Evolutionary conservation across 2,329 filamentous ascomycete genomes (phyloP).

Genomic region (Colletotrichum musae): DNA sequence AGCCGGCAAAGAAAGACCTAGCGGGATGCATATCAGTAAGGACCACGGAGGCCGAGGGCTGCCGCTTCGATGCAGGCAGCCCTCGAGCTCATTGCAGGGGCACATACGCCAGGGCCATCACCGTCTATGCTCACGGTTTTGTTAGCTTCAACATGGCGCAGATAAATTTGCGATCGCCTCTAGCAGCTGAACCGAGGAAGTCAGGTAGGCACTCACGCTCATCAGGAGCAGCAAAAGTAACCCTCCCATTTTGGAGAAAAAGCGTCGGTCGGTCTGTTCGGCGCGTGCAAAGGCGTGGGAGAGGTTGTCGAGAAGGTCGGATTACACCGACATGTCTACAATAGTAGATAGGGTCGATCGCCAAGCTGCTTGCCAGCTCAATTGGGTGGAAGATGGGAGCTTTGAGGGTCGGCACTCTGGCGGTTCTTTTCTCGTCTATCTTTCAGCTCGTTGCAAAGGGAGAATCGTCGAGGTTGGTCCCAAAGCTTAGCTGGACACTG

Average conservation of each 20-base stretch:
- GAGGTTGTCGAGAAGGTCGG: slow-evolving; percentile 19
- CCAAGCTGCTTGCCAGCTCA: slow-evolving; percentile 3
- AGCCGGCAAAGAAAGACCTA: slow-evolving; percentile 94
- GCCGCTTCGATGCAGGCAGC: slow-evolving; percentile 26
- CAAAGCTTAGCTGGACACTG: slow-evolving; percentile 25
- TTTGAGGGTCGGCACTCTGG: not conserved
- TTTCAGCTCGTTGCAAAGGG: slow-evolving; percentile 33
- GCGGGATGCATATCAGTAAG: slow-evolving; percentile 31
- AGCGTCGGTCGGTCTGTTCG: slow-evolving; percentile 19
- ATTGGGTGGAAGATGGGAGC: not conserved
- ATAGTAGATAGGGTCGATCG: slow-evolving; percentile 3
- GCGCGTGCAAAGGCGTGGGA: slow-evolving; percentile 6
- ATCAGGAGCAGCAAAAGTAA: slow-evolving; percentile 57
- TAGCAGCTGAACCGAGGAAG: not conserved
- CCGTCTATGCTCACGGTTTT: slow-evolving; percentile 54
- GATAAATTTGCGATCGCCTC: not conserved
- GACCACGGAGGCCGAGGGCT: slow-evolving; percentile 15
- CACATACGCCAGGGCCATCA: slow-evolving; percentile 73
- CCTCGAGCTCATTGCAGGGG: slow-evolving; percentile 41
- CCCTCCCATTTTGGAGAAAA: slow-evolving; percentile 52
- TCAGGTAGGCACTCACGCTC: slow-evolving; percentile 52
- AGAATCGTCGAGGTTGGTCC: slow-evolving; percentile 37
- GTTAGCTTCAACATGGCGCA: not conserved
- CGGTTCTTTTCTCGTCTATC: slow-evolving; percentile 1
- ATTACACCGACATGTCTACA: slow-evolving; percentile 36